Evolutionary conservation across 1,139 yeast genomes (phyloP), one percentile per base, ranked within the genome.

Genomic region (Scheffersomyces segobiensis): DNA sequence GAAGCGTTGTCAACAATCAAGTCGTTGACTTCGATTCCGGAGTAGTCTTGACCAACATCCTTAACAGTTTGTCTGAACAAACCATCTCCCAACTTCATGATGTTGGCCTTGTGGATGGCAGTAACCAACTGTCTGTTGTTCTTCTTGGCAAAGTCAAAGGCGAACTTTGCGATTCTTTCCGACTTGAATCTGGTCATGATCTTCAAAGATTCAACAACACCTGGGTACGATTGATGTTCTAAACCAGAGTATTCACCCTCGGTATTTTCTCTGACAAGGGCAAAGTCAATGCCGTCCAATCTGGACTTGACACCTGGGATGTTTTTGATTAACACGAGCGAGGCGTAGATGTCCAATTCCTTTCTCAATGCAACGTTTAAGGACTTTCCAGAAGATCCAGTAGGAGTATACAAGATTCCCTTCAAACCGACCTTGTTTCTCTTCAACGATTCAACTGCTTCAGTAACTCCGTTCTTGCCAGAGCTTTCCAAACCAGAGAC

Each of bases 171-270:
- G 69, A 95, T 91, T 82, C 99, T 89, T 85, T 95, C 99, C 59
- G 97, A 89, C 83, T 93, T 93, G 81, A 87, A 86, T 80, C 93
- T 88, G 70, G 98, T 93, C 84, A 93, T 90, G 77, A 95, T 91
- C 84, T 95, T 95, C 71, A 95, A 84, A 52, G 97, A 91, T 83
- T 95, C 98, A 67, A 95, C 98, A 65, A 93, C 97, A 78, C 98
- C 99, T 66, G 97, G 97, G 71, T 91, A 96, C 55, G 97, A 91
- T 79, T 91, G 96, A 81, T 95, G 98, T 84, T 95, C 99, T 72
- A 95, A 85, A 70, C 99, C 99, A 59, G 98, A 93, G 83, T 93
- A 95, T 80, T 95, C 99, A 82, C 98, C 98, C 82, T 95, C 98
- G 66, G 85, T 85, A 86, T 95, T 95, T 81, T 95, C 99, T 84